Conservation (phyloP, 2,329 filamentous ascomycete species). For the Trichoderma brevicompactum region DNA sequence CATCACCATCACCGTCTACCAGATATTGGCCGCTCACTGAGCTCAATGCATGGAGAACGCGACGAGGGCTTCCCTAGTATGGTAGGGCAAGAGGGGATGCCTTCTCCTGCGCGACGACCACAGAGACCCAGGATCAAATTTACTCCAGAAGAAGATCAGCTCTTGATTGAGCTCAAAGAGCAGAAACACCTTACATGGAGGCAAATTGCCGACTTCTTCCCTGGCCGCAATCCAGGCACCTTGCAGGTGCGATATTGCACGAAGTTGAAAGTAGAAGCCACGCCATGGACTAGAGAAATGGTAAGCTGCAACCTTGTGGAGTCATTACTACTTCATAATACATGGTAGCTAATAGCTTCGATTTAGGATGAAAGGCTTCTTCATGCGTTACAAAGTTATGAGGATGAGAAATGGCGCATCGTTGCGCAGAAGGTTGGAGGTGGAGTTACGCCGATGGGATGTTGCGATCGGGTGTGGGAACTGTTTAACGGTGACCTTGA, state of each 20-base stretch:
- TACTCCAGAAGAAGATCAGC: constrained; percentile 85
- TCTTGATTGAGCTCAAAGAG: constrained; percentile 89
- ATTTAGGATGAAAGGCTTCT: constrained; percentile 76
- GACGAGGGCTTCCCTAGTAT: constrained; percentile 74
- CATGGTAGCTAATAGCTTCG: not conserved
- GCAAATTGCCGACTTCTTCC: constrained; percentile 96
- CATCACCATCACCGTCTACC: constrained; percentile 85
- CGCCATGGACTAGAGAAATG: constrained; percentile 91
- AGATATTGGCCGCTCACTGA: constrained; percentile 70
- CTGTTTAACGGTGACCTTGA: constrained; percentile 52
- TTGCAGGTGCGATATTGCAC: constrained; percentile 94
- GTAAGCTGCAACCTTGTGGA: constrained; percentile 57
- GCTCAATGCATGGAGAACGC: constrained; percentile 65
- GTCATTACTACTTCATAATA: not conserved
- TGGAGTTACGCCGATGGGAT: constrained; percentile 85
- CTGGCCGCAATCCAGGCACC: constrained; percentile 85
- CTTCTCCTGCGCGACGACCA: constrained; percentile 76
- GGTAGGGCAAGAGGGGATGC: constrained; percentile 87
- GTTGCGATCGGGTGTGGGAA: constrained; percentile 77
- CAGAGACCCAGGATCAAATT: constrained; percentile 92
- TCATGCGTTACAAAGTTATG: constrained; percentile 79
- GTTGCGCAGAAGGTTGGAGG: constrained; percentile 88
- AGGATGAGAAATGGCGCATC: constrained; percentile 91
- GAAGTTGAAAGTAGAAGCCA: constrained; percentile 91
- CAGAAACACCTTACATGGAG: constrained; percentile 96